Base-by-base conservation (phyloP, 257 asterid genomes). In the Capsicum rhomboideum region DNA sequence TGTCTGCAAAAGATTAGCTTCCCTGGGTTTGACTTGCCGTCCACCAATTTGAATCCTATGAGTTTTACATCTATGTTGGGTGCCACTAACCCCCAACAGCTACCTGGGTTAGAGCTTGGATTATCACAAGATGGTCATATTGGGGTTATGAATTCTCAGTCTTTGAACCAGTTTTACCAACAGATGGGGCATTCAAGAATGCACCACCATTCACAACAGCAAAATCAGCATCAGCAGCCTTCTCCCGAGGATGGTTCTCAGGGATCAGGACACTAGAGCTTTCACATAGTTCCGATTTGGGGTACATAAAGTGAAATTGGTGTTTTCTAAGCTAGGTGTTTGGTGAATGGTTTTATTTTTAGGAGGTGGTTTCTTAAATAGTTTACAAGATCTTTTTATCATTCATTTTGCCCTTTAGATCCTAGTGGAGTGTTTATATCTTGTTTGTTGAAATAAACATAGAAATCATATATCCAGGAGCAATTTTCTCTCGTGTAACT, bases 101-200 rank as follows among this genome's bases (percentile, higher is more conserved):
- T 88, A 64, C 94, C 98, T 78, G 98, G 95, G 20, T 89, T 94
- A 82, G 96, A 92, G 83, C 93, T 94, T 6, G 96, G 98, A 28
- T 75, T 94, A 16, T 88, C 98, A 58, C 95, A 94, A 77, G 97
- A 94, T 78, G 93, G 91, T 46, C 92, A 87, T 72, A 64, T 90
- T 37, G 96, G 95, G 44, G 90, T 86, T 69, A 61, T 91, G 37
- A 90, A 86, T 84, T 90, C 89, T 63, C 96, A 90, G 40, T 83
- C 90, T 17, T 87, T 90, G 26, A 85, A 80, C 52, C 98, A 92
- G 89, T 89, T 92, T 85, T 92, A 94, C 85, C 98, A 91, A 83
- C 97, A 90, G 81, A 86, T 91, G 87, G 90, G 78, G 34, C 90
- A 87, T 84, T 82, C 90, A 46, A 88, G 90, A 79, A 82, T 83